phyloP scores from a whole-genome alignment of 176 grass and related monocot genomes.

The Carex pumila region DNA sequence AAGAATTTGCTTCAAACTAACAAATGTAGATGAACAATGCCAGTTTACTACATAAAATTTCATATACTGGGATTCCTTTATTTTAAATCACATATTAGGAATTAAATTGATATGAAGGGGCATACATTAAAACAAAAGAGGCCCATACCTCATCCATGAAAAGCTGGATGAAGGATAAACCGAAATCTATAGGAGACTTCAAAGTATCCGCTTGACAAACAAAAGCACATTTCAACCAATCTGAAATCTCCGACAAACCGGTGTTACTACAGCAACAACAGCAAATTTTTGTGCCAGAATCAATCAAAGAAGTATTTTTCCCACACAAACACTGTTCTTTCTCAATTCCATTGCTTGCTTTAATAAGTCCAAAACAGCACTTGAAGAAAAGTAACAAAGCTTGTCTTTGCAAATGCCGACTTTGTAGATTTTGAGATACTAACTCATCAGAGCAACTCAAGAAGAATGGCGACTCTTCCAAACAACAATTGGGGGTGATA shows the following conservation, averaged over 20 bases:
- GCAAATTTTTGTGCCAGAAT: conserved; percentile 30
- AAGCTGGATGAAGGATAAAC: conserved; percentile 69
- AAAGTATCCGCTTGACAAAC: conserved; percentile 32
- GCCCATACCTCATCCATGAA: conserved; percentile 78
- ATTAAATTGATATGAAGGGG: neutral
- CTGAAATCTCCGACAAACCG: conserved; percentile 57
- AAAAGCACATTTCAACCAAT: conserved; percentile 61
- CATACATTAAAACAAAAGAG: conserved; percentile 7
- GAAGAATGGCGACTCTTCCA: conserved; percentile 71
- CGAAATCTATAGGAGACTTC: conserved; percentile 46
- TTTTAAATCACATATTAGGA: neutral
- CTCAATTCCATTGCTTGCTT: conserved; percentile 25
- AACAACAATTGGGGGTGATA: conserved; percentile 36
- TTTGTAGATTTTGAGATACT: conserved; percentile 31
- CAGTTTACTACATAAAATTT: neutral
- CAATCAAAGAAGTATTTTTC: conserved; percentile 20
- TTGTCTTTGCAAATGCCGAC: conserved; percentile 62
- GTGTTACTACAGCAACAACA: conserved; percentile 36
- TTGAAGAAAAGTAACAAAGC: conserved; percentile 56
- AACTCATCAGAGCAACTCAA: conserved; percentile 22
- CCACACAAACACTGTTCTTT: conserved; percentile 41
- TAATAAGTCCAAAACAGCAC: conserved; percentile 50
- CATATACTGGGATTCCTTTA: neutral
- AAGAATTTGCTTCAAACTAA: conserved; percentile 9
- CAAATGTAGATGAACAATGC: neutral